Evolutionary conservation across 805 yeast species (phyloP), one percentile per base, ranked within the genome.

Genomic region (Maudiozyma pseudohumilis): DNA sequence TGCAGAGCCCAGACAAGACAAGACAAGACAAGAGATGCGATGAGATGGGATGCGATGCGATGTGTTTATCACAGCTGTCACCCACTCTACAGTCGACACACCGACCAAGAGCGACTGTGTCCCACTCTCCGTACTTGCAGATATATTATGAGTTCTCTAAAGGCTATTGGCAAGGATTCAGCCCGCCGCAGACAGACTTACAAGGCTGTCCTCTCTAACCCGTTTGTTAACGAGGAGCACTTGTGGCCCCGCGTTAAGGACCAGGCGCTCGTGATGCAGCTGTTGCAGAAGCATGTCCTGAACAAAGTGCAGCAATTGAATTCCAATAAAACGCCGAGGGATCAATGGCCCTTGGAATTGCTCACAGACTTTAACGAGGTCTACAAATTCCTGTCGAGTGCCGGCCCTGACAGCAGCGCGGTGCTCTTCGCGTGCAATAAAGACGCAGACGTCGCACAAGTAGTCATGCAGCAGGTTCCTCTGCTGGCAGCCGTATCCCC

Each of bases 171-270:
- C 35, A 60, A 62, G 44, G 69, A 40, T 20, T 35, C 49, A 9
- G 52, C 51, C 5, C 45, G 66, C 50, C 61, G 72, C 37, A 65
- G 69, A 43, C 77, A 75, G 43, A 74, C 77, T 6, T 75, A 74
- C 56, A 77, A 74, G 53, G 84, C 87, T 0, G 60, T 80, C 2
- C 59, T 80, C 16, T 78, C 77, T 21, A 75, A 75, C 42, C 85
- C 87, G 2, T 77, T 64, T 48, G 70, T 80, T 0, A 67, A 66
- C 35, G 63, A 69, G 7, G 57, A 52, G 8, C 66, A 70, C 59
- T 68, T 72, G 6, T 61, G 63, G 49, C 63, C 63, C 10, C 53
- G 39, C 27, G 59, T 59, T 6, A 49, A 65, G 1, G 69, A 65
- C 9, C 69, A 65, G 6, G 53, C 55, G 5, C 36, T 58, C 2